Percentiles rank a stretch among this genome's conserved stretches.
Conservation (phyloP, 2,329 filamentous ascomycete species). For the Helicocarpus griseus region DNA sequence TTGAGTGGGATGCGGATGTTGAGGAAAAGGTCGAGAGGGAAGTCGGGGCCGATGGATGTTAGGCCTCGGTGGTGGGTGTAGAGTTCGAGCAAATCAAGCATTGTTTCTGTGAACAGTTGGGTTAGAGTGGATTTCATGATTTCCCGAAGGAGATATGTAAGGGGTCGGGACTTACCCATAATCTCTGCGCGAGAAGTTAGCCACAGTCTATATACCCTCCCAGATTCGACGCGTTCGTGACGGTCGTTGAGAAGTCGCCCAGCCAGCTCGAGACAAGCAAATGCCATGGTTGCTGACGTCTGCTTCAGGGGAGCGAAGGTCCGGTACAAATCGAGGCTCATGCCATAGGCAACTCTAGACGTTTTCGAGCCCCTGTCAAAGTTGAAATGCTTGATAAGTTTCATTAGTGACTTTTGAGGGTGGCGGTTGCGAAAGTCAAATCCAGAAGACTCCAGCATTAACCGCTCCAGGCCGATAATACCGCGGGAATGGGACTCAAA, state of each 20-base stretch:
- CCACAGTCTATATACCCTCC: slow-evolving; percentile 41
- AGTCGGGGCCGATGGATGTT: slow-evolving; percentile 63
- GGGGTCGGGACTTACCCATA: slow-evolving; percentile 30
- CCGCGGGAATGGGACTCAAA: slow-evolving; percentile 72
- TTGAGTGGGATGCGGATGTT: slow-evolving; percentile 80
- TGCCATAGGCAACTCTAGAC: slow-evolving; percentile 58
- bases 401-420: slow-evolving; percentile 75
- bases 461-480: slow-evolving; percentile 79
- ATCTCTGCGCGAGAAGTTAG: slow-evolving; percentile 38
- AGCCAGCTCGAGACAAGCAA: slow-evolving; percentile 73
- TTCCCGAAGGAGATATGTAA: slow-evolving; percentile 2
- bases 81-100: slow-evolving; percentile 82
- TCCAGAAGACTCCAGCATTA: slow-evolving; percentile 83
- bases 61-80: slow-evolving; percentile 74
- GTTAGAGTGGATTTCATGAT: slow-evolving; percentile 20
- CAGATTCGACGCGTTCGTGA: slow-evolving; percentile 40
- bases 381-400: slow-evolving; percentile 56
- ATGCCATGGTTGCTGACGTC: slow-evolving; percentile 71
- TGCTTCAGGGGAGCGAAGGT: slow-evolving; percentile 91
- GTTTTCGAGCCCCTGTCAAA: slow-evolving; percentile 33
- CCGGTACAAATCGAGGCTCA: slow-evolving; percentile 82
- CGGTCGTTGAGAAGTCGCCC: slow-evolving; percentile 55
- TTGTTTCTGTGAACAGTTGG: slow-evolving; percentile 57
- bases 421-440: slow-evolving; percentile 91
- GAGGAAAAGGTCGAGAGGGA: slow-evolving; percentile 70